Evolutionary conservation across 805 yeast species (phyloP).

Genomic region (Yarrowia osloensis): DNA sequence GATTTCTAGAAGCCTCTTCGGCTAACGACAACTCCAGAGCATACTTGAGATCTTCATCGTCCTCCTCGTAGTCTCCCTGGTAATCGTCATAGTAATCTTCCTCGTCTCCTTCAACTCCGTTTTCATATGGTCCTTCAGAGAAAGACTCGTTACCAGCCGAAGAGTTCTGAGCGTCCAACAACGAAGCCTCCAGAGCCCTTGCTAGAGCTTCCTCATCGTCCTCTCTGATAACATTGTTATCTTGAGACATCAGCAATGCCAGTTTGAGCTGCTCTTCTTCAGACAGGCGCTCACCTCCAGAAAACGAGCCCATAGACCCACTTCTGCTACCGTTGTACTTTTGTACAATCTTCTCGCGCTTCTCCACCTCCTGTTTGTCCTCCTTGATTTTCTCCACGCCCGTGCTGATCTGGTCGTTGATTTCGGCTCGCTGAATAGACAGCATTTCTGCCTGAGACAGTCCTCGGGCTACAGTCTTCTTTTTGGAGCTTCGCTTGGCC

Average conservation of each 20-base stretch:
- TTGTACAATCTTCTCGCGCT: conserved; percentile 9
- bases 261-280: conserved; percentile 24
- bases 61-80: conserved; percentile 27
- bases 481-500: conserved; percentile 14
- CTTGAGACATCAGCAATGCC: conserved; percentile 23
- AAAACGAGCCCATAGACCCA: conserved; percentile 12
- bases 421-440: conserved; percentile 22
- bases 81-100: background rate
- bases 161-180: background rate
- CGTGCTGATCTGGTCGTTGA: conserved; percentile 18
- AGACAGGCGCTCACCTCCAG: conserved; percentile 4
- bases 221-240: conserved; percentile 10
- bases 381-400: conserved; percentile 22
- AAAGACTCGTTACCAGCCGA: background rate
- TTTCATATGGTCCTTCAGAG: background rate
- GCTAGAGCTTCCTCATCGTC: conserved; percentile 21
- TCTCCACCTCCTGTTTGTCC: conserved; percentile 23
- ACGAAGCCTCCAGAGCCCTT: conserved; percentile 7
- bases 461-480: conserved; percentile 18
- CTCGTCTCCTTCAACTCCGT: background rate
- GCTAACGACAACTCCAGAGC: conserved; percentile 37
- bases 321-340: conserved; percentile 21
- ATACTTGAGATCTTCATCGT: conserved; percentile 34
- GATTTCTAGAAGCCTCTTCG: conserved; percentile 22
- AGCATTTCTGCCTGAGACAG: conserved; percentile 15